Base-by-base conservation (phyloP, 2,329 filamentous ascomycete species). In the Botrytis cinerea region DNA sequence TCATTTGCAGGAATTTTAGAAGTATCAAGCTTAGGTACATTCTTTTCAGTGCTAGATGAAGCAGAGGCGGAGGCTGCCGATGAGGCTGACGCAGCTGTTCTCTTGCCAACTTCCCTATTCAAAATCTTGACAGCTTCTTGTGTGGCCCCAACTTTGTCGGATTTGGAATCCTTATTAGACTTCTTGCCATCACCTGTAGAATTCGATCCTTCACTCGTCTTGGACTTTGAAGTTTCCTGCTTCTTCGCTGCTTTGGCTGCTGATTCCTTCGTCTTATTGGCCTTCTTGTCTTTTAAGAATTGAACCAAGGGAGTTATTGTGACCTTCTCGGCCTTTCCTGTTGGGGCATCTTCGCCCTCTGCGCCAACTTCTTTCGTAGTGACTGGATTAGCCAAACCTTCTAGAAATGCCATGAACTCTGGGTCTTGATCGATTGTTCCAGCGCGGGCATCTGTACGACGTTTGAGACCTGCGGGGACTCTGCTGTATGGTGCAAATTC, bases 351-450 rank as follows among this genome's bases (percentile, higher is more conserved):
- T 12, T 61, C 72, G 35, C 76, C 74, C 18, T 82, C 75, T 5
- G 86, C 82, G 16, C 84, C 79, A 20, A 81, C 78, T n/a, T 89
- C 86, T 70, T 86, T 88, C 8, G 84, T 79, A 1, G 84, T 83
- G 14, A 83, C 82, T 2, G 88, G 88, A 77, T 97, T 94, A 1
- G 95, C 97, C 64, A 98, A 87, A 71, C 89, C 92, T 81, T 97
- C 93, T 12, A 99, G 87, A 81, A 98, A 99, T 40, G 91, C 90
- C 85, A 98, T 97, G 79, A 98, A 99, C 78, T 98, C 96, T 0
- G 93, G 90, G 80, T 99, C 96, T 81, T 97, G 94, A 79, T 99
- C 96, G 77, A 99, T 98, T 4, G 94, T 97, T 71, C 95, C 96
- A 81, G 97, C 93, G 22, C 95, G 91, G 71, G 90, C 90, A 84